phyloP scores from a whole-genome alignment of 176 grass and related monocot genomes.

The Oryza glaberrima region DNA sequence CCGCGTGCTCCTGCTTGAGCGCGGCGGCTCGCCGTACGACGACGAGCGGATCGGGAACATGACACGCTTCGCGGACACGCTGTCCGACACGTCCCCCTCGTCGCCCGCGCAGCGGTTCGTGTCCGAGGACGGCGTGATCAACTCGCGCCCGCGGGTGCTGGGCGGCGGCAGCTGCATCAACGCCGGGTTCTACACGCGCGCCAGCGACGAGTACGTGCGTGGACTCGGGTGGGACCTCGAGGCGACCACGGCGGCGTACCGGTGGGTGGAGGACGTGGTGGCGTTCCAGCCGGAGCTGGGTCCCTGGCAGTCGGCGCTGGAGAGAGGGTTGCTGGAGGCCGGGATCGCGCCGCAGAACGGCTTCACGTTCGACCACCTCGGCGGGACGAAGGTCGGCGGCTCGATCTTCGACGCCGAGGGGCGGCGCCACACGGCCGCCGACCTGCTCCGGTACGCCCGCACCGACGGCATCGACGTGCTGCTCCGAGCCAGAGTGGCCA shows the following conservation, averaged over 20 bases:
- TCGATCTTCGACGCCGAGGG: constrained; percentile 67
- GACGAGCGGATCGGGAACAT: constrained; percentile 64
- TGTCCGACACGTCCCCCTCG: constrained; percentile 53
- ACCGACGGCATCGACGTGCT: constrained; percentile 55
- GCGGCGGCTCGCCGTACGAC: constrained; percentile 75
- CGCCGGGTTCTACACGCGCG: constrained; percentile 89
- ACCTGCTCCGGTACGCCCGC: constrained; percentile 60
- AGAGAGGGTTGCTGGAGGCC: constrained; percentile 60
- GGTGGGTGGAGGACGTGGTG: constrained; percentile 75
- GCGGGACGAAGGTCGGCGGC: constrained; percentile 67
- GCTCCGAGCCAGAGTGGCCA: constrained; percentile 62
- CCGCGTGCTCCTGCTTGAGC: constrained; percentile 83
- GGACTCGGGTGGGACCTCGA: constrained; percentile 50
- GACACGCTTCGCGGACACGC: constrained; percentile 55
- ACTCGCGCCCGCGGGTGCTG: constrained; percentile 73
- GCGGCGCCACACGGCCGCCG: constrained; percentile 67
- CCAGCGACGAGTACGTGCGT: constrained; percentile 50
- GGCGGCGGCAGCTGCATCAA: constrained; percentile 91
- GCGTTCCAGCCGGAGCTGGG: constrained; percentile 62
- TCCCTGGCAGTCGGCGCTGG: constrained; percentile 59
- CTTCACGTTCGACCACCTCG: constrained; percentile 69
- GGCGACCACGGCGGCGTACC: constrained; percentile 55
- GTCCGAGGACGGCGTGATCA: constrained; percentile 85
- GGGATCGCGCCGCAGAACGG: constrained; percentile 63
- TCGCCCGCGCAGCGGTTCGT: constrained; percentile 82